Base-by-base conservation (phyloP, 306 rosid genomes). In the Oemleria cerasiformis region DNA sequence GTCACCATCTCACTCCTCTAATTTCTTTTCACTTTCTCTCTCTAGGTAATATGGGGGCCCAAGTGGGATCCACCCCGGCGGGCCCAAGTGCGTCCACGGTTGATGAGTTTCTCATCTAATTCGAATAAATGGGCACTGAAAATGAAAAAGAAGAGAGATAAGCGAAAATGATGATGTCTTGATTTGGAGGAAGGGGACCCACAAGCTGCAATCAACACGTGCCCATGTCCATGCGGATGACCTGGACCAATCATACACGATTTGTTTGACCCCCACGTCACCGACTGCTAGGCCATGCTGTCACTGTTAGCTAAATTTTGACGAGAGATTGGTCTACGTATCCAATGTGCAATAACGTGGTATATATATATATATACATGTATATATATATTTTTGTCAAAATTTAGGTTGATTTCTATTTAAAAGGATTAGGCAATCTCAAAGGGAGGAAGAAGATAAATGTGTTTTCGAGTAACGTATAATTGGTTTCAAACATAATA, bases 141-240 rank as follows among this genome's bases (percentile, higher is more conserved):
- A 45, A 75, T 30, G 36, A 30, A 30, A 30, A 73, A 57, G 25
- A 84, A 30, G 74, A 71, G 59, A 59, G 36, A 7, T 44, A 55
- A 50, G 55, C 40, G 63, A 63, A 14, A 71, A 79, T 70, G 50
- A 67, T 57, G 75, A 15, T 65, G 81, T 76, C 67, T 74, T 69
- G 86, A 73, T 67, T 70, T 55, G 79, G 70, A 63, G 70, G 41
- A 17, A 59, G 25, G 60, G 67, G 76, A 78, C 79, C 91, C 85
- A 74, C n/a, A 74, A 56, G 90, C 81, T 81, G 90, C 84, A 20
- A 82, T 75, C 74, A 87, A 86, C 96, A 88, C 96, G 96, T 88
- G 98, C 77, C 48, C 2, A 11, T 88, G 98, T 92, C 92, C 75
- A 53, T 63, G n/a, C 9, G 54, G 82, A 59, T 82, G 83, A 88